Conservation (phyloP, 345 rosid genomes). For the sweet orange (Citrus sinensis) region DVS_A1.0 CM039164.1:17220501-17221000, state of each 20-base stretch:
- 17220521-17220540: slow-evolving; percentile 71
- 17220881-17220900: background rate
- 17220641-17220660: too few species aligned
- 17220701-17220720: background rate
- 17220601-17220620: too few species aligned
- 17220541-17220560: slow-evolving; percentile 53
- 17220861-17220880: background rate
- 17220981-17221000: too few species aligned
- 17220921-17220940: too few species aligned
- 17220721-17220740: slow-evolving; percentile 4
- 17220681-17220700: too few species aligned
- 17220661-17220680: too few species aligned
- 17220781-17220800: too few species aligned
- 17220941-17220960: too few species aligned
- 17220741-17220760: background rate
- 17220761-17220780: background rate
- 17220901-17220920: too few species aligned
- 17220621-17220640: background rate
- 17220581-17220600: background rate
- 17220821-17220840: background rate
- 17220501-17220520: slow-evolving; percentile 80
- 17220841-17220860: background rate
- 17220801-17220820: background rate
- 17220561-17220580: slow-evolving; percentile 74
- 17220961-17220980: too few species aligned